phyloP scores from a whole-genome alignment of 371 early-diverging fungal species.

The Apophysomyces variabilis region DNA sequence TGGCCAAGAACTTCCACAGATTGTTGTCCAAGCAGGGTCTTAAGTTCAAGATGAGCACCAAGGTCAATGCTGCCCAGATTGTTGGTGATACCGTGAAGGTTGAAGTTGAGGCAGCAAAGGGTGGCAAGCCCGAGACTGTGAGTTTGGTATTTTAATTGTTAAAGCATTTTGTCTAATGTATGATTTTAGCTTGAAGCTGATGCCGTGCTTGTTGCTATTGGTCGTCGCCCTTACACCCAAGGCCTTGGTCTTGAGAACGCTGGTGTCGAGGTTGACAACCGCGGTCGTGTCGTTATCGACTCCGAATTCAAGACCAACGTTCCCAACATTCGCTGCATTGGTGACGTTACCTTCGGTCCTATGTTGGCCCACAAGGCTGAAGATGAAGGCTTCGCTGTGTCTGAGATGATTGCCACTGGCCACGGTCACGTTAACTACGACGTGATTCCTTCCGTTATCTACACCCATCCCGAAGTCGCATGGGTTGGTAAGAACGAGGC shows the following conservation, averaged over 20 bases:
- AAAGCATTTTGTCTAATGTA: not conserved
- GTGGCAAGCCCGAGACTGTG: conserved; percentile 78
- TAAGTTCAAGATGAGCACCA: conserved; percentile 97
- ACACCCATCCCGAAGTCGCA: conserved; percentile 98
- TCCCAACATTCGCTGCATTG: conserved; percentile 92
- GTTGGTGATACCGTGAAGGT: conserved; percentile 87
- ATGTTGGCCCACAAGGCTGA: conserved; percentile 99
- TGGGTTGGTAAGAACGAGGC: conserved; percentile 98
- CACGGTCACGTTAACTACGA: conserved; percentile 98
- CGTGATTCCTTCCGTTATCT: conserved; percentile 97
- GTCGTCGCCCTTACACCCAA: conserved; percentile 94
- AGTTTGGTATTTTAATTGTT: conserved; percentile 25
- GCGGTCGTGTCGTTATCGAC: conserved; percentile 90
- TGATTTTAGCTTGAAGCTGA: conserved; percentile 82
- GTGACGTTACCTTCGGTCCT: conserved; percentile 96
- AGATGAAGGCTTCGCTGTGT: conserved; percentile 97
- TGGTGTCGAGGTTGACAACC: conserved; percentile 87
- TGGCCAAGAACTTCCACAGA: conserved; percentile 93
- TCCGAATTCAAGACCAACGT: conserved; percentile 90
- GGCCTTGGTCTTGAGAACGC: conserved; percentile 90
- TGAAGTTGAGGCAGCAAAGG: conserved; percentile 90
- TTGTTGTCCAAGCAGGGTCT: conserved; percentile 93
- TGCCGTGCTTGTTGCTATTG: conserved; percentile 92
- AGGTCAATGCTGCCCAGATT: conserved; percentile 88
- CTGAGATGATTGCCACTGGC: conserved; percentile 91